A percentile compares a stretch with the other conserved stretches of the same genome.
phyloP scores from a whole-genome alignment of 768 basidiomycete genomes.

The Lactarius deliciosus region DNA sequence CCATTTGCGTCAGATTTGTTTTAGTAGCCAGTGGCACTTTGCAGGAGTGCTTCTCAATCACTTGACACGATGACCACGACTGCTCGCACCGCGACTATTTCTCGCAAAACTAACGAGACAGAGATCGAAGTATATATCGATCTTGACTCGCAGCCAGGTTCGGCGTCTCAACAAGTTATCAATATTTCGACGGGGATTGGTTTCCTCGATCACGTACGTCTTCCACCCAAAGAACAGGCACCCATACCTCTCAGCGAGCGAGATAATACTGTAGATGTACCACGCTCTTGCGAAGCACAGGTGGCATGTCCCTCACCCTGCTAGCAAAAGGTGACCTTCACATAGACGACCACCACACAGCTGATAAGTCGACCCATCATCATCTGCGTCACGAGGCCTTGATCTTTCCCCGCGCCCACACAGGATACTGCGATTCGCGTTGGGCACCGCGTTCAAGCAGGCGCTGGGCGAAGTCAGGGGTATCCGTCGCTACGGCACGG shows the following conservation, averaged over 20 bases:
- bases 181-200: conserved; percentile 92
- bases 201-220: conserved; percentile 92
- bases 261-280: conserved; percentile 71
- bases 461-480: conserved; percentile 94
- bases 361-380: conserved; percentile 68
- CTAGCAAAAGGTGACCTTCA: conserved; percentile 93
- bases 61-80: conserved; percentile 36
- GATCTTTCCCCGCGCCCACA: conserved; percentile 37
- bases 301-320: conserved; percentile 88
- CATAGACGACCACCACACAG: conserved; percentile 99
- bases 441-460: conserved; percentile 89
- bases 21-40: not conserved
- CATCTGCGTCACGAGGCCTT: conserved; percentile 3
- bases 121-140: conserved; percentile 78
- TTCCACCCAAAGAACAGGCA: not conserved
- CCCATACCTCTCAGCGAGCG: not conserved
- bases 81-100: conserved; percentile 63
- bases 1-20: conserved; percentile 38
- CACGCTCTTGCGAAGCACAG: conserved; percentile 96
- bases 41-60: not conserved
- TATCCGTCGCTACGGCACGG: conserved; percentile 93
- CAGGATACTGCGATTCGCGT: conserved; percentile 89
- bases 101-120: conserved; percentile 90
- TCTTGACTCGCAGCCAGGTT: conserved; percentile 75
- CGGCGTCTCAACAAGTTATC: conserved; percentile 66